Conservation (phyloP, 192 early-diverging fungal species). For the Mortierella alpina region DNA sequence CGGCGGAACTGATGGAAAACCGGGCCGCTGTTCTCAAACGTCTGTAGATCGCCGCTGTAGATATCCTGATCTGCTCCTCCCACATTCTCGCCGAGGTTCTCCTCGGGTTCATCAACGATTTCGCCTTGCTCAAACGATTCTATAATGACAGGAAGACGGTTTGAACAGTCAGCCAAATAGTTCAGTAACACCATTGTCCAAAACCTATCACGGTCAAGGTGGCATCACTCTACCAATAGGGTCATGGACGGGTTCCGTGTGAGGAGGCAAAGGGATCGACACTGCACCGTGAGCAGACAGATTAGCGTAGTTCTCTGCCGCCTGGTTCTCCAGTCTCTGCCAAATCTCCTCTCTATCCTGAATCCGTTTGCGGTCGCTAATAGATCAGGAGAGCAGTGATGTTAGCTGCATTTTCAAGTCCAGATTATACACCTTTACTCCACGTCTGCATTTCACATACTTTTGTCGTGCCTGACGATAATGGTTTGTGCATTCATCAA, state of each 20-base stretch:
- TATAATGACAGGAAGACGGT: not conserved
- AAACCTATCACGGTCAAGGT: not conserved
- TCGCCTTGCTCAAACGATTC: slow-evolving; percentile 41
- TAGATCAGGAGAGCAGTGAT: not conserved
- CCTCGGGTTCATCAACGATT: slow-evolving; percentile 23
- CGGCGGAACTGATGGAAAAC: slow-evolving; percentile 65
- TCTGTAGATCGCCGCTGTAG: slow-evolving; percentile 55
- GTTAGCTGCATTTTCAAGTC: not conserved
- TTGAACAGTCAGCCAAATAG: not conserved
- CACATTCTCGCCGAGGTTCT: slow-evolving; percentile 24
- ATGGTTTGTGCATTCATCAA: slow-evolving; percentile 95
- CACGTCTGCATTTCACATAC: slow-evolving; percentile 56
- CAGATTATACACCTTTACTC: not conserved
- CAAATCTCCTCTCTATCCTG: slow-evolving; percentile 86
- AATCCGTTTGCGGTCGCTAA: slow-evolving; percentile 83
- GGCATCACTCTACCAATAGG: slow-evolving; percentile 27
- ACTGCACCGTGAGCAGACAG: slow-evolving; percentile 40
- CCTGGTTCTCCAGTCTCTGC: slow-evolving; percentile 76
- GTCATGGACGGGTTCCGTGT: slow-evolving; percentile 27
- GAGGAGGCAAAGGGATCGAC: slow-evolving; percentile 18
- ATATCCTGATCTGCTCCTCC: slow-evolving; percentile 27
- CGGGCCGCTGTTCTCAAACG: slow-evolving; percentile 56
- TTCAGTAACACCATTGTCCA: not conserved
- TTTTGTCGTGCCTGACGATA: slow-evolving; percentile 90
- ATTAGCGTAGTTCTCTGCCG: slow-evolving; percentile 50